These are phyloP conservation scores for Rhododendron mucronatum DNA, from an alignment of 148 eudicot species.

Conservation along the genomic window DNA sequence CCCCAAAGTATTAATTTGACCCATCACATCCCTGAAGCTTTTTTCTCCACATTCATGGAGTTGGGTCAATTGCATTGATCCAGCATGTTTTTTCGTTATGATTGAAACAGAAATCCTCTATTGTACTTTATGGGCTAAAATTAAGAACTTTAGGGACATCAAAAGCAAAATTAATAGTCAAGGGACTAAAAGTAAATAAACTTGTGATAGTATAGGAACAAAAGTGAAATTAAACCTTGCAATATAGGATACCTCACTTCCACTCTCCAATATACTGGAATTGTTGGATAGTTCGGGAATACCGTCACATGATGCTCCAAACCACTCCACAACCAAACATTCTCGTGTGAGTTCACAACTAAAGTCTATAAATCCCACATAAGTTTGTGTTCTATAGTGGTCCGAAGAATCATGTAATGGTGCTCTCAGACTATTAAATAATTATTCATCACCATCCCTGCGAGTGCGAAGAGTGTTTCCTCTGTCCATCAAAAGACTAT, in stretches of 20 bases:
- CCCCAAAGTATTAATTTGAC: neutral
- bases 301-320: accelerated
- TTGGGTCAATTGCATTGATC: too few relatives aligned
- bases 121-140: neutral
- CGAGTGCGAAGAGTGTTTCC: neutral
- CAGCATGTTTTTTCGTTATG: neutral
- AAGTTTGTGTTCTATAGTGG: too few relatives aligned
- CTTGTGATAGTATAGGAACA: neutral
- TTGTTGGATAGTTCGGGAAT: too few relatives aligned
- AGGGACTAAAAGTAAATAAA: neutral
- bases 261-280: too few relatives aligned
- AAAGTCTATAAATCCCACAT: too few relatives aligned
- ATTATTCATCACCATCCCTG: too few relatives aligned
- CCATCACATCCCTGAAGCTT: neutral
- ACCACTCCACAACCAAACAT: too few relatives aligned
- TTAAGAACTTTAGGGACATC: neutral
- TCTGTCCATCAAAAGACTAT: constrained; percentile 28
- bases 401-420: too few relatives aligned
- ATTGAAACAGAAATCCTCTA: neutral
- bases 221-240: neutral
- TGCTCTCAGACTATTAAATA: too few relatives aligned
- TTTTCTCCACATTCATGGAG: neutral
- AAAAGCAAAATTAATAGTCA: neutral
- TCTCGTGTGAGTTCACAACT: too few relatives aligned
- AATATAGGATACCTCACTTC: too few relatives aligned